Evolutionary conservation across 306 rosid species (phyloP).

Genomic region (Sicyos edulis): DNA sequence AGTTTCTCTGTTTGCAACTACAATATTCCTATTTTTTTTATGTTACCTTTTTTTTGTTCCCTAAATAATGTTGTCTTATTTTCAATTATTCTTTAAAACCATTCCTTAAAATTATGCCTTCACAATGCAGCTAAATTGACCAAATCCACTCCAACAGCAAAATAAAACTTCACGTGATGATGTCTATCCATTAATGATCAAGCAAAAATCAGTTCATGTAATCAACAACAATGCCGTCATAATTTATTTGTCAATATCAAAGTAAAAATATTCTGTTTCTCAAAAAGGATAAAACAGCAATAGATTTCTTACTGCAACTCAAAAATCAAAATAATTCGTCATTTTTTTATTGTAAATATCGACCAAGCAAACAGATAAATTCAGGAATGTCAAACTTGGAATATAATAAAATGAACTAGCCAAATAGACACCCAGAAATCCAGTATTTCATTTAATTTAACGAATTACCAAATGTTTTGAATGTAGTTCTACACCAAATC

Average conservation of each 20-base stretch:
- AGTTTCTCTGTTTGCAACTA: neutral
- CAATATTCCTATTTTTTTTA: neutral
- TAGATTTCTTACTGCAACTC: neutral
- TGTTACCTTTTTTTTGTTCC: neutral
- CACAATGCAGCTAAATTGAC: neutral
- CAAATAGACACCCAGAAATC: neutral
- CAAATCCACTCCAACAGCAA: neutral
- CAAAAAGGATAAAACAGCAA: neutral
- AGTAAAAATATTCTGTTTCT: constrained; percentile 14
- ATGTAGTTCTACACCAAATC: neutral
- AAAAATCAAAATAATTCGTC: neutral
- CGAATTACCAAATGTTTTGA: neutral
- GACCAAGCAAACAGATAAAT: neutral
- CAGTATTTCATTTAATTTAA: constrained; percentile 5
- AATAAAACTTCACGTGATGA: neutral
- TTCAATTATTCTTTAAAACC: neutral
- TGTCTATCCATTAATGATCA: neutral
- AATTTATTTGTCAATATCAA: neutral
- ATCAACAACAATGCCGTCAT: neutral
- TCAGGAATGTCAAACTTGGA: neutral
- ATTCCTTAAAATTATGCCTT: neutral
- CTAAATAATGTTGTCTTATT: neutral
- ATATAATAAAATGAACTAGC: neutral
- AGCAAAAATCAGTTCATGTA: neutral
- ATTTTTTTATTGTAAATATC: neutral